Base-by-base conservation (phyloP, 1,284 basidiomycete species). In the Ganoderma sinense region DNA sequence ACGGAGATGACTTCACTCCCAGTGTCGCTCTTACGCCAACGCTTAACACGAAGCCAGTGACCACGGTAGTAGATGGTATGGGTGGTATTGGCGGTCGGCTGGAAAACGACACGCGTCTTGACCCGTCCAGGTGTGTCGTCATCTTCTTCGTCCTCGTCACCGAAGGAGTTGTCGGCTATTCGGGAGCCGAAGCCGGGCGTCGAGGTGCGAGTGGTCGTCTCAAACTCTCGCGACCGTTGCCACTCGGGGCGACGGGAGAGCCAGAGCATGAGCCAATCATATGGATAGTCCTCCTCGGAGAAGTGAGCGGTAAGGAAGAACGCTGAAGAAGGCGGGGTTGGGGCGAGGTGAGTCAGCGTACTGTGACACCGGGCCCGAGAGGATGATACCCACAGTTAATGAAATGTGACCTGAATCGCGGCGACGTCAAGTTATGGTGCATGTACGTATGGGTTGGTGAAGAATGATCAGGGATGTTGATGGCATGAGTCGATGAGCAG, bases 231-330 rank as follows among this genome's bases (percentile, higher is more conserved):
- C 14, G 92, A 93, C 59, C 92, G 89, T 76, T 94, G 92, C 92
- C 93, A 94, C 80, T 94, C 92, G 61, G 93, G 92, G 60, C 90
- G 85, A 64, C 91, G 88, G 58, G 91, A 91, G 64, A 94, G 88
- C 92, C 92, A 94, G 45, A 93, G 85, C 91, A 94, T 94, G 64
- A 94, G 85, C 83, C 92, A 94, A 80, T 94, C 93, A 75, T 94
- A 94, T 2, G 92, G 93, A 73, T 92, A 92, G 78, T 94, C 93
- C 78, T 94, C 93, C 81, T 94, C 93, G 70, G 88, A 91, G 82
- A 94, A 94, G 81, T 94, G 92, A 11, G 93, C 93, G 31, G 92
- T 94, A 66, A 94, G 87, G 88, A 94, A 94, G 85, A 94, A 94
- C 0, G 92, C 93, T 94, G 78, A 2, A 43, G 62, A 62, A 62